These are phyloP conservation scores for Candida ovalis DNA, from an alignment of 805 yeast species.

Conservation along the genomic window DNA sequence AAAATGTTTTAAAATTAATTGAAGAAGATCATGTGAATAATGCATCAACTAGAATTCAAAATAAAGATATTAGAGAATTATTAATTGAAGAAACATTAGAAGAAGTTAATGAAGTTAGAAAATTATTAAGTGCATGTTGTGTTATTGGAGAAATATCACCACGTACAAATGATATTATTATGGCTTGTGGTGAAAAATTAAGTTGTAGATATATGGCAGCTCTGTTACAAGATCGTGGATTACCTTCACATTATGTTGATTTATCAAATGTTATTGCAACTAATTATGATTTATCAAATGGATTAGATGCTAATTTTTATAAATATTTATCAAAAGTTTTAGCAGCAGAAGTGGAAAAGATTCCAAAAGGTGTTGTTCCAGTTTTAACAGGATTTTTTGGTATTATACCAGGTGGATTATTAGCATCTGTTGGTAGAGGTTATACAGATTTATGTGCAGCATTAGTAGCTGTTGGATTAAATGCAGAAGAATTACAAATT, in stretches of 20 bases:
- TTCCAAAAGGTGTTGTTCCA: conserved; percentile 54
- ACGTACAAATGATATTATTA: conserved; percentile 81
- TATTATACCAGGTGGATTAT: conserved; percentile 88
- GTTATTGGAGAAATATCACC: conserved; percentile 89
- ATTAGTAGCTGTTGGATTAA: conserved; percentile 84
- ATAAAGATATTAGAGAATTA: conserved; percentile 41
- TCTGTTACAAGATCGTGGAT: conserved; percentile 77
- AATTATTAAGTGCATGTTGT: conserved; percentile 80
- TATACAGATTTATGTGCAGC: conserved; percentile 98
- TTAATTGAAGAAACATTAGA: conserved; percentile 55
- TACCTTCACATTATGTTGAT: conserved; percentile 74
- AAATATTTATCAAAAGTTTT: conserved; percentile 49
- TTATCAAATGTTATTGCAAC: conserved; percentile 68
- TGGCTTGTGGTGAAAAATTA: conserved; percentile 92
- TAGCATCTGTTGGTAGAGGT: conserved; percentile 94
- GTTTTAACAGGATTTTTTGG: conserved; percentile 97
- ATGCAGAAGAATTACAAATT: conserved; percentile 91
- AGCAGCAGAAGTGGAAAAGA: conserved; percentile 43
- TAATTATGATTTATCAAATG: conserved; percentile 48
- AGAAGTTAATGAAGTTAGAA: conserved; percentile 67
- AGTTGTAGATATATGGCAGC: conserved; percentile 88
- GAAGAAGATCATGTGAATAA: conserved; percentile 75
- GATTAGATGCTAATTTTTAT: conserved; percentile 68
- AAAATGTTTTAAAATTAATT: conserved; percentile 57
- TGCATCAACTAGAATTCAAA: conserved; percentile 52